These are phyloP conservation scores for Suillus ampliporus DNA, from an alignment of 768 basidiomycete species.

Conservation along the genomic window DNA sequence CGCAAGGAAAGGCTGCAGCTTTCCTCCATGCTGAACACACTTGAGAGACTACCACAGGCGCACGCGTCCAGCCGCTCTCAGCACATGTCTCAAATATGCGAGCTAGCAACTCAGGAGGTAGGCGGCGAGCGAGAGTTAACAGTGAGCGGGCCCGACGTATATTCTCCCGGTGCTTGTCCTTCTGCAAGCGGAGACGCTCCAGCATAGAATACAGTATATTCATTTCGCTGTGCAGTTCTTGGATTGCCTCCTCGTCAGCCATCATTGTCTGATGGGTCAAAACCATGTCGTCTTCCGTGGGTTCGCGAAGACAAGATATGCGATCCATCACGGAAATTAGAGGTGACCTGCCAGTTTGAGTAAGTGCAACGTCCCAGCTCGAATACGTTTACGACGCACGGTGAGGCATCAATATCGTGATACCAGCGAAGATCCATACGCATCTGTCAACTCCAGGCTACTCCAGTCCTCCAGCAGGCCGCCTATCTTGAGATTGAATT, in stretches of 20 bases:
- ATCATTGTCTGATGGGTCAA: slow-evolving; percentile 29
- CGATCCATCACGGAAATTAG: slow-evolving; percentile 15
- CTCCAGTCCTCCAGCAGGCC: background rate
- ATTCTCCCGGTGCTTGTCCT: slow-evolving; percentile 45
- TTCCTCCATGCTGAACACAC: slow-evolving; percentile 66
- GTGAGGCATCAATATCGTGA: background rate
- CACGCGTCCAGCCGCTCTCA: slow-evolving; percentile 55
- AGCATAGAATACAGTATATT: slow-evolving; percentile 45
- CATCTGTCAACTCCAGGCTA: background rate
- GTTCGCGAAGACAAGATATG: slow-evolving; percentile 25
- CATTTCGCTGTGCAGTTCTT: slow-evolving; percentile 48
- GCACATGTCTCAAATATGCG: slow-evolving; percentile 59
- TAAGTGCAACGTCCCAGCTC: background rate
- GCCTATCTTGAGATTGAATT: slow-evolving; percentile 16
- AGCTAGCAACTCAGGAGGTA: slow-evolving; percentile 60
- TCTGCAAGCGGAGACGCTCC: slow-evolving; percentile 49
- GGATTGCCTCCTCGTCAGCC: slow-evolving; percentile 48
- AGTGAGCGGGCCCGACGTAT: slow-evolving; percentile 52
- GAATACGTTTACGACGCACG: slow-evolving; percentile 3
- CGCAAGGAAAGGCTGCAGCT: slow-evolving; percentile 53
- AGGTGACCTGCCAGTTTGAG: slow-evolving; percentile 5
- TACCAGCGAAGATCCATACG: background rate
- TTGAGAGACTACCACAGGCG: slow-evolving; percentile 60
- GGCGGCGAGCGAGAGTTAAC: slow-evolving; percentile 59
- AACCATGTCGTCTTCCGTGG: slow-evolving; percentile 26